Evolutionary conservation across 148 eudicot genomes (phyloP).

Genomic region (Fagopyrum tataricum): DNA sequence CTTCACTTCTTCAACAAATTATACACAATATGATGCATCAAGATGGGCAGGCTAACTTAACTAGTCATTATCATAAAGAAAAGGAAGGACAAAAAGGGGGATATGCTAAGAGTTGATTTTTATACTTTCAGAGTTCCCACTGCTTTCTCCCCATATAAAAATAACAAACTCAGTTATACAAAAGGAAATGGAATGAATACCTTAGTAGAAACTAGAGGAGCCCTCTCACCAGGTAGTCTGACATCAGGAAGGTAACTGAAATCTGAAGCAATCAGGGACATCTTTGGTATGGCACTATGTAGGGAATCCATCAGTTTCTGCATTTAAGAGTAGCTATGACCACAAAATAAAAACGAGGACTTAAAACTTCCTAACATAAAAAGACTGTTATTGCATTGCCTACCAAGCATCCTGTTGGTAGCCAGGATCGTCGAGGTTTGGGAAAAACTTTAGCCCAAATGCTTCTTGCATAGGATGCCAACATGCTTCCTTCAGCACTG

Average conservation of each 20-base stretch:
- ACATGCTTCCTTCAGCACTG: slow-evolving; percentile 29
- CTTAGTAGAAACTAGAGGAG: slow-evolving; percentile 91
- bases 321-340: slow-evolving; percentile 5
- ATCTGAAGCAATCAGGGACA: slow-evolving; percentile 93
- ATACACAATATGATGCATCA: not conserved
- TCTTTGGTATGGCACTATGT: slow-evolving; percentile 83
- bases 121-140: not conserved
- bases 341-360: not conserved
- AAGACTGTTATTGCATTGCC: not conserved
- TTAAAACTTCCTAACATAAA: not conserved
- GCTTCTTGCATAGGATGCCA: slow-evolving; percentile 32
- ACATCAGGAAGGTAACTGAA: slow-evolving; percentile 95
- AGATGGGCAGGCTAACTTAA: not conserved
- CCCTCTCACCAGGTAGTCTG: slow-evolving; percentile 78
- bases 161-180: not conserved
- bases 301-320: slow-evolving; percentile 83
- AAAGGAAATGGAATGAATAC: slow-evolving; percentile 22
- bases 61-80: not conserved
- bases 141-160: not conserved
- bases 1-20: not conserved
- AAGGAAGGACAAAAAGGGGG: not conserved
- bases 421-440: slow-evolving; percentile 81
- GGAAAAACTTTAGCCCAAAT: slow-evolving; percentile 69
- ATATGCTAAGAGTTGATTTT: not conserved
- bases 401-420: slow-evolving; percentile 95